Conservation (phyloP, 495 filamentous ascomycete genomes). For the Tuber melanosporum region DNA sequence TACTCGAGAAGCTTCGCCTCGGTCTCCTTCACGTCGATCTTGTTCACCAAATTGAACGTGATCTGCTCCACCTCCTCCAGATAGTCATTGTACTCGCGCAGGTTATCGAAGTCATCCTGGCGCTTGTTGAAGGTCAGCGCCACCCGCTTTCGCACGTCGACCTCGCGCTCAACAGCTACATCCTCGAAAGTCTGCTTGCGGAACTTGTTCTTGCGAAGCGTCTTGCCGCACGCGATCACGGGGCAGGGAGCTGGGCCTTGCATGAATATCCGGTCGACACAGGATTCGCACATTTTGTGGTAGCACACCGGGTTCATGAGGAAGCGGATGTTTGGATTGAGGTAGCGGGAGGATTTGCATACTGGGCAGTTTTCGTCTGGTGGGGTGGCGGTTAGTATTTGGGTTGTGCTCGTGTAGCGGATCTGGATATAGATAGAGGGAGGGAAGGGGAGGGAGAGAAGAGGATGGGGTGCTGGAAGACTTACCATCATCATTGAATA, state of each 20-base stretch:
- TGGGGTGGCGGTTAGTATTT: constrained; percentile 27
- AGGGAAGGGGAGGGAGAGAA: not conserved
- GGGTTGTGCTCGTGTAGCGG: not conserved
- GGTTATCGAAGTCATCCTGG: constrained; percentile 80
- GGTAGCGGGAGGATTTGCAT: constrained; percentile 90
- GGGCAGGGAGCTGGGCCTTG: constrained; percentile 85
- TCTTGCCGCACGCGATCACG: constrained; percentile 75
- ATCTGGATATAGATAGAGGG: not conserved
- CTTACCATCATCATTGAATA: constrained; percentile 28
- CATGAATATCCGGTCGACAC: constrained; percentile 90
- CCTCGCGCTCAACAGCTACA: constrained; percentile 82
- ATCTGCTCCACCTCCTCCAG: constrained; percentile 86
- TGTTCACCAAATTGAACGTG: constrained; percentile 76
- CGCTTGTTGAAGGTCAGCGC: constrained; percentile 76
- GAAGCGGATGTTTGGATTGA: constrained; percentile 88
- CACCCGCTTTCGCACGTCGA: constrained; percentile 80
- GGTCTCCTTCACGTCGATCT: constrained; percentile 61
- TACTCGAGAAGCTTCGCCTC: constrained; percentile 64
- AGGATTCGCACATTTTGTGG: constrained; percentile 94
- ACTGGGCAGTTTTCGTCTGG: constrained; percentile 80
- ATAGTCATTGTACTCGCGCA: constrained; percentile 84
- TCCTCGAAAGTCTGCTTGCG: constrained; percentile 84
- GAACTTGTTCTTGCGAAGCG: constrained; percentile 77
- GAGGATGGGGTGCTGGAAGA: constrained; percentile 1
- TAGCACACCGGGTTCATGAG: constrained; percentile 97